Percentiles rank a stretch among this genome's conserved stretches.
These are phyloP conservation scores for Phytophthora citrophthora DNA, from an alignment of 352 stramenopile genomes.

Conservation along the genomic window DNA sequence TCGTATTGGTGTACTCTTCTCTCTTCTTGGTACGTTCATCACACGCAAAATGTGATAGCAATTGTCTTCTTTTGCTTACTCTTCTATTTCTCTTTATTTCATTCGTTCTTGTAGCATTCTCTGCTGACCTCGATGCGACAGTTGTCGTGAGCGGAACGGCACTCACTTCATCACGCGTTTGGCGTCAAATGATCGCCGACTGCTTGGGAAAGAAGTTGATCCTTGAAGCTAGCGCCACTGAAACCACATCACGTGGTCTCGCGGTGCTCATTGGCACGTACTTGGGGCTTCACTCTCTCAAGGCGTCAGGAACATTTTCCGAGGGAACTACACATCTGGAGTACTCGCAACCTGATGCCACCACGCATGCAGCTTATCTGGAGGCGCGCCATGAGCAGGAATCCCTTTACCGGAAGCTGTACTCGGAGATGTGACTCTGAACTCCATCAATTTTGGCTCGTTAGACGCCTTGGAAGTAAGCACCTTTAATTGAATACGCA, in stretches of 20 bases:
- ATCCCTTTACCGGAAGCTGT: constrained; percentile 76
- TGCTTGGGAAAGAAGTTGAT: constrained; percentile 75
- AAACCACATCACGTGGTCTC: constrained; percentile 88
- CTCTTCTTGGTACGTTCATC: constrained; percentile 66
- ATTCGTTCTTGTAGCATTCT: constrained; percentile 32
- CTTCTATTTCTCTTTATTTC: neutral
- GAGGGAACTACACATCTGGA: constrained; percentile 30
- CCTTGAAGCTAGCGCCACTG: constrained; percentile 61
- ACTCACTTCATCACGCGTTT: constrained; percentile 77
- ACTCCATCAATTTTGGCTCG: constrained; percentile 13
- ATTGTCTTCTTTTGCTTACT: neutral
- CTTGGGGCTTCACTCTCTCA: constrained; percentile 60
- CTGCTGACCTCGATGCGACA: constrained; percentile 53
- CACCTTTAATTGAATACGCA: constrained; percentile 9
- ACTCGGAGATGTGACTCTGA: constrained; percentile 24
- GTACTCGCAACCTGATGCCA: constrained; percentile 46
- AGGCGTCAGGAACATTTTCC: constrained; percentile 41
- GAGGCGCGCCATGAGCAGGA: constrained; percentile 73
- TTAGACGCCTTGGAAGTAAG: neutral
- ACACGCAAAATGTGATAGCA: neutral
- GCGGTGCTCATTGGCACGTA: constrained; percentile 75
- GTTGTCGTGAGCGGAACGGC: constrained; percentile 85
- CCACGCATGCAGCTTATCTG: constrained; percentile 67
- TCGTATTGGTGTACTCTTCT: constrained; percentile 85
- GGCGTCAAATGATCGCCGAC: constrained; percentile 91